Evolutionary conservation across 1,284 basidiomycete species (phyloP).

Genomic region (Singerocomus rubriflavus): DNA sequence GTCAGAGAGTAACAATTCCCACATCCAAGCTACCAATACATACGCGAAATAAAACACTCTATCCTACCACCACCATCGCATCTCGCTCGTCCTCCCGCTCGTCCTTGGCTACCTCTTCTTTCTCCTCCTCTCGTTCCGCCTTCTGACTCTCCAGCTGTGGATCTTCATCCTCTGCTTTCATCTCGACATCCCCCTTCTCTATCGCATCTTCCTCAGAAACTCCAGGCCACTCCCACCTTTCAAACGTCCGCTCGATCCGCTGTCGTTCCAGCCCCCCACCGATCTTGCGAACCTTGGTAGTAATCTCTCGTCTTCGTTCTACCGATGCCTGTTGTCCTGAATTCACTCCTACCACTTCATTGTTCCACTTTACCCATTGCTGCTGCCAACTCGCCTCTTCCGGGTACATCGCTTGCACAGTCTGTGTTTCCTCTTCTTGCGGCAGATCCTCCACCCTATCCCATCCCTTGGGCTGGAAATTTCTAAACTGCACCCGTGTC

Average conservation of each 20-base stretch:
- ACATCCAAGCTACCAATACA: conserved; percentile 11
- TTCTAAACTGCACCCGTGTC: conserved; percentile 46
- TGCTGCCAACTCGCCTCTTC: conserved; percentile 35
- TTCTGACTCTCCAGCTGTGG: conserved; percentile 2
- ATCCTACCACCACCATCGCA: conserved; percentile 20
- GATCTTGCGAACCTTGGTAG: conserved; percentile 58
- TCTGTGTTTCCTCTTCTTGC: conserved; percentile 39
- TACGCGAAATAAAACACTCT: conserved; percentile 14
- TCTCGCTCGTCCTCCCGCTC: conserved; percentile 2
- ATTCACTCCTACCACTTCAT: conserved; percentile 29
- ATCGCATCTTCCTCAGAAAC: conserved; percentile 6
- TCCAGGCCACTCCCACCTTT: conserved; percentile 60
- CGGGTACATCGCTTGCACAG: conserved; percentile 37
- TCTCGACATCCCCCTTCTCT: conserved; percentile 25
- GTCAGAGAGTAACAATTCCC: conserved; percentile 13
- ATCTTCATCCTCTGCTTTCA: conserved; percentile 26
- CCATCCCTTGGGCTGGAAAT: conserved; percentile 68
- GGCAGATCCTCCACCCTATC: conserved; percentile 47
- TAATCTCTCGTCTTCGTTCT: conserved; percentile 45
- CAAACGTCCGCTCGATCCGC: conserved; percentile 60
- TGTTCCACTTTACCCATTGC: conserved; percentile 37
- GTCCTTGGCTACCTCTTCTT: not conserved
- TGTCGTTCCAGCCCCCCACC: conserved; percentile 62
- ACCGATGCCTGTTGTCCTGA: conserved; percentile 46
- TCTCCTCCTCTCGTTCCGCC: conserved; percentile 9